A percentile compares a stretch with the other conserved stretches of the same genome.
phyloP scores from a whole-genome alignment of 2,329 filamentous ascomycete genomes.

The Pseudogymnoascus sp. region DNA sequence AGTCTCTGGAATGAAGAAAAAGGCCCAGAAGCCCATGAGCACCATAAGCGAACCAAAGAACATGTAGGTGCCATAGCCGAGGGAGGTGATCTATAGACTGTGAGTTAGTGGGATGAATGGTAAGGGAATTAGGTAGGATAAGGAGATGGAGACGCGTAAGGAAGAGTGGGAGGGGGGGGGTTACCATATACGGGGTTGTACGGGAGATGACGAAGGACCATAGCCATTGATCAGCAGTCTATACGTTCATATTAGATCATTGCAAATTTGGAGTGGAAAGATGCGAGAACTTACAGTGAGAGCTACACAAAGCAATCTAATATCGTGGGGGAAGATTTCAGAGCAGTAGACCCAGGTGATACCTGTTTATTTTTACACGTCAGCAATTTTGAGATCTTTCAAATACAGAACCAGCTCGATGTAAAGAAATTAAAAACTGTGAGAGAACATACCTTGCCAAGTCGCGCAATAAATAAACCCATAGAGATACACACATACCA shows the following conservation, averaged over 20 bases:
- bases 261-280: slow-evolving; percentile 16
- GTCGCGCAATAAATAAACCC: slow-evolving; percentile 6
- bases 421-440: slow-evolving; percentile 30
- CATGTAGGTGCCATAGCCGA: slow-evolving; percentile 36
- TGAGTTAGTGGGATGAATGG: slow-evolving; percentile 14
- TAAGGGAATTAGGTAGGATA: not conserved
- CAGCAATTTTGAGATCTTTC: slow-evolving; percentile 11
- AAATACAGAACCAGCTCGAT: slow-evolving; percentile 32
- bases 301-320: slow-evolving; percentile 20
- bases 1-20: slow-evolving; percentile 38
- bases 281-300: slow-evolving; percentile 9
- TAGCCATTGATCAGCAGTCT: slow-evolving; percentile 23
- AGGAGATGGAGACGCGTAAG: not conserved
- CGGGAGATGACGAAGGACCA: slow-evolving; percentile 22
- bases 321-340: slow-evolving; percentile 35
- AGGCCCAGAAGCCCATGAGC: slow-evolving; percentile 31
- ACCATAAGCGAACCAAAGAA: slow-evolving; percentile 36
- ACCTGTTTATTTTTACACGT: slow-evolving; percentile 29
- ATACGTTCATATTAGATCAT: slow-evolving; percentile 19
- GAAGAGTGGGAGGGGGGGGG: slow-evolving; percentile 26
- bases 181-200: slow-evolving; percentile 22
- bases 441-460: not conserved
- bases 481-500: slow-evolving; percentile 21
- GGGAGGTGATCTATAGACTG: slow-evolving; percentile 9
- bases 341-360: slow-evolving; percentile 34